A percentile compares a stretch with the other conserved stretches of the same genome.
phyloP scores from a whole-genome alignment of 1,139 yeast genomes.

The Wickerhamomyces sp. region DNA sequence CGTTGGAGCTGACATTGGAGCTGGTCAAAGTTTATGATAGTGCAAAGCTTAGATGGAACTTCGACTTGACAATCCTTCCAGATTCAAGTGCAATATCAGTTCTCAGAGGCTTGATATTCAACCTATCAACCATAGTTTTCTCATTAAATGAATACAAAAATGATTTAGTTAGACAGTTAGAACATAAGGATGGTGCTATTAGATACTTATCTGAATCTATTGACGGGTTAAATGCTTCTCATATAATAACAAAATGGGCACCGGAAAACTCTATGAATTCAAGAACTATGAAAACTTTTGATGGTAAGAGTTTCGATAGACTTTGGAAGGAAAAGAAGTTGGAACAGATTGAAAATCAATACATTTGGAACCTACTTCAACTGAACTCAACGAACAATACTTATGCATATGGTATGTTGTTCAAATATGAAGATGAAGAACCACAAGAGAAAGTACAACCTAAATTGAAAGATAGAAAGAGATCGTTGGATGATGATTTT shows the following conservation, averaged over 20 bases:
- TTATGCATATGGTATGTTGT: conserved; percentile 12
- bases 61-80: conserved; percentile 16
- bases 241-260: conserved; percentile 25
- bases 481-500: conserved; percentile 2
- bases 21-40: conserved; percentile 7
- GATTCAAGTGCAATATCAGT: conserved; percentile 19
- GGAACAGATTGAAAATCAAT: conserved; percentile 7
- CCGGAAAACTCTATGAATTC: conserved; percentile 24
- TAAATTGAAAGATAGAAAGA: not conserved
- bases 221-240: conserved; percentile 21
- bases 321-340: conserved; percentile 15
- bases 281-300: conserved; percentile 11
- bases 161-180: conserved; percentile 14
- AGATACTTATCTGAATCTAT: conserved; percentile 22
- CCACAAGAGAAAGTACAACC: not conserved
- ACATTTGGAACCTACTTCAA: conserved; percentile 19
- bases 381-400: conserved; percentile 7
- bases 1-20: conserved; percentile 13
- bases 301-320: conserved; percentile 8
- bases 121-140: conserved; percentile 16
- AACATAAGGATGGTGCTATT: conserved; percentile 20
- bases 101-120: conserved; percentile 15
- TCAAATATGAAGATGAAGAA: conserved; percentile 5
- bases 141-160: conserved; percentile 17
- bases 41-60: conserved; percentile 17